These are phyloP conservation scores for Ustilago cynodontis DNA, from an alignment of 1,284 basidiomycete genomes.

Conservation along the genomic window DNA sequence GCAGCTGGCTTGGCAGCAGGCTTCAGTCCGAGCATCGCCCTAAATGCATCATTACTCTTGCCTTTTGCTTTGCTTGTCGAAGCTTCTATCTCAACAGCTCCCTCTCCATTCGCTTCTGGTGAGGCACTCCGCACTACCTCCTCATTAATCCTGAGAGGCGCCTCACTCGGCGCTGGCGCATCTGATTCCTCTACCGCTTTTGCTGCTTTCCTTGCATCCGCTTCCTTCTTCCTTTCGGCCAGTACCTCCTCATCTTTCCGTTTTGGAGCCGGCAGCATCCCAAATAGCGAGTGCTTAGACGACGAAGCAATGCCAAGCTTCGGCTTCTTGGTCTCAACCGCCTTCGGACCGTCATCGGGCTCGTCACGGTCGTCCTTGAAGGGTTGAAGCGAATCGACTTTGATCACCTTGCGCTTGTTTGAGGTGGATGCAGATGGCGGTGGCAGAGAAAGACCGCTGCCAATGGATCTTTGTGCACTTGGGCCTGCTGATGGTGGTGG, in stretches of 20 bases:
- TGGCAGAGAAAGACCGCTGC: constrained; percentile 25
- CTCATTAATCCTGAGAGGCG: constrained; percentile 14
- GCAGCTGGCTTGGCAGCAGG: constrained; percentile 36
- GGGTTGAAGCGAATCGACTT: constrained; percentile 36
- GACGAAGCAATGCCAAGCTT: constrained; percentile 8
- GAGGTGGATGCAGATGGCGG: constrained; percentile 17
- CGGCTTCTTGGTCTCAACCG: constrained; percentile 21
- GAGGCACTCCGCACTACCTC: not conserved
- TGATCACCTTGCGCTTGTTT: constrained; percentile 48
- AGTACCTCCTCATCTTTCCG: constrained; percentile 38
- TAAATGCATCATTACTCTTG: constrained; percentile 66
- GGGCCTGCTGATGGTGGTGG: constrained; percentile 25
- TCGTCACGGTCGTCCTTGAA: constrained; percentile 13
- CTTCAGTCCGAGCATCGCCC: constrained; percentile 68
- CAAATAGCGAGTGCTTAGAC: constrained; percentile 52
- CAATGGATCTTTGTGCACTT: constrained; percentile 5
- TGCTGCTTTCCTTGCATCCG: constrained; percentile 38
- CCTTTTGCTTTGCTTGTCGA: constrained; percentile 20
- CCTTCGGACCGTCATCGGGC: not conserved
- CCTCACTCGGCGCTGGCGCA: not conserved
- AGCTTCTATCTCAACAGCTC: not conserved
- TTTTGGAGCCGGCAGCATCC: constrained; percentile 65
- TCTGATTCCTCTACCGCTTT: constrained; percentile 20
- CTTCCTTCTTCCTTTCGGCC: constrained; percentile 40
- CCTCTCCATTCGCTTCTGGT: not conserved